phyloP scores from a whole-genome alignment of 768 basidiomycete species.

The Ramaria sp. region DNA sequence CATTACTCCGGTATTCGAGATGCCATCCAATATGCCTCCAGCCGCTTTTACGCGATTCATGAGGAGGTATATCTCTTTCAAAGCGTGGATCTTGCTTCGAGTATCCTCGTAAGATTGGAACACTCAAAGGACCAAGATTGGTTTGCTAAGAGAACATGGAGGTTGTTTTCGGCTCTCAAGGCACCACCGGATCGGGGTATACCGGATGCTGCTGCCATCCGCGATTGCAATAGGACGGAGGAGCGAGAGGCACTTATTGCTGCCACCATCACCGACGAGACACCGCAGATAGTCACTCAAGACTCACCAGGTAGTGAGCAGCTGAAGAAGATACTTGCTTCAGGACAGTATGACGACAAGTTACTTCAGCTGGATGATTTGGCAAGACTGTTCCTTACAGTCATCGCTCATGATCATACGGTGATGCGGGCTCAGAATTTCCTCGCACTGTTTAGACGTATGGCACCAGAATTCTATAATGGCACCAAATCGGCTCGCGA shows the following conservation, averaged over 20 bases:
- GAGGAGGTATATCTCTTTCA: slow-evolving; percentile 68
- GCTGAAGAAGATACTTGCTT: slow-evolving; percentile 29
- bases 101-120: slow-evolving; percentile 37
- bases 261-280: slow-evolving; percentile 52
- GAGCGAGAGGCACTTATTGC: slow-evolving; percentile 64
- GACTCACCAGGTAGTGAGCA: slow-evolving; percentile 21
- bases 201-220: slow-evolving; percentile 57
- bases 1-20: slow-evolving; percentile 43
- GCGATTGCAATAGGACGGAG: slow-evolving; percentile 46
- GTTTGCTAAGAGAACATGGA: slow-evolving; percentile 45
- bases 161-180: slow-evolving; percentile 48
- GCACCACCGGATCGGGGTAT: slow-evolving; percentile 26
- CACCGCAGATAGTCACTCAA: slow-evolving; percentile 42
- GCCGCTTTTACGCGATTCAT: slow-evolving; percentile 66
- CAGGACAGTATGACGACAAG: slow-evolving; percentile 50
- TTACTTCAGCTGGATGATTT: slow-evolving; percentile 52
- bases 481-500: slow-evolving; percentile 39
- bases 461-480: slow-evolving; percentile 48
- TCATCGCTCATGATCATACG: slow-evolving; percentile 65
- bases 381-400: slow-evolving; percentile 62
- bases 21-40: slow-evolving; percentile 62
- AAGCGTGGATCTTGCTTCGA: slow-evolving; percentile 50
- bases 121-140: slow-evolving; percentile 30
- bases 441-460: slow-evolving; percentile 45
- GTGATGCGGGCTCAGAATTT: slow-evolving; percentile 62